Evolutionary conservation across 1,139 yeast genomes (phyloP).

Genomic region (Saccharomyces hybrid): DNA sequence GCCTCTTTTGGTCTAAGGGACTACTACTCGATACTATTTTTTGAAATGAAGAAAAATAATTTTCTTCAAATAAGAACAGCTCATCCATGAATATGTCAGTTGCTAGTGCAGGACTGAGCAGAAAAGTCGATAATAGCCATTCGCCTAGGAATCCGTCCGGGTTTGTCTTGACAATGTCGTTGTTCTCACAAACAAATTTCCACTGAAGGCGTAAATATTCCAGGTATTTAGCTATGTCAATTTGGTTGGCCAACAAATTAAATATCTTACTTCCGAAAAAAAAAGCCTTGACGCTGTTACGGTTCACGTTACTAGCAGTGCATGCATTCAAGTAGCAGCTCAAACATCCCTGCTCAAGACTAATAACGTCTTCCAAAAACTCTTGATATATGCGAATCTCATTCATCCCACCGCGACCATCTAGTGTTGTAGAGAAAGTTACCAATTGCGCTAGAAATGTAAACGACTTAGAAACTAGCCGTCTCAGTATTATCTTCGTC

Average conservation of each 20-base stretch:
- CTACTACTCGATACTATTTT: slow-evolving; percentile 12
- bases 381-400: slow-evolving; percentile 12
- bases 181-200: slow-evolving; percentile 13
- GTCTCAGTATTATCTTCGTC: slow-evolving; percentile 5
- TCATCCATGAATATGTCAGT: slow-evolving; percentile 19
- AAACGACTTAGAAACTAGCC: slow-evolving; percentile 10
- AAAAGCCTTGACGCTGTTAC: slow-evolving; percentile 21
- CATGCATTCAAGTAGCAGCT: slow-evolving; percentile 6
- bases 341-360: slow-evolving; percentile 8
- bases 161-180: background rate
- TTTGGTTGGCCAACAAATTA: slow-evolving; percentile 24
- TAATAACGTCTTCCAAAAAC: slow-evolving; percentile 14
- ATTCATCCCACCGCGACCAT: slow-evolving; percentile 2
- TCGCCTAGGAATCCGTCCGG: slow-evolving; percentile 6
- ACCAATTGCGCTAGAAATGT: slow-evolving; percentile 13
- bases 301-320: slow-evolving; percentile 12
- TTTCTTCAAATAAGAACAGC: slow-evolving; percentile 14
- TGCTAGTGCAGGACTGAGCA: slow-evolving; percentile 30
- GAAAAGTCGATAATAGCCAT: slow-evolving; percentile 22
- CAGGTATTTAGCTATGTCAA: slow-evolving; percentile 25
- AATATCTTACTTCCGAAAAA: slow-evolving; percentile 35
- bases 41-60: slow-evolving; percentile 12
- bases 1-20: slow-evolving; percentile 18
- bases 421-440: slow-evolving; percentile 7
- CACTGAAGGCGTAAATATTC: slow-evolving; percentile 25